Base-by-base conservation (phyloP, 2,329 filamentous ascomycete genomes). In the Neofusicoccum kwambonambiense region DNA sequence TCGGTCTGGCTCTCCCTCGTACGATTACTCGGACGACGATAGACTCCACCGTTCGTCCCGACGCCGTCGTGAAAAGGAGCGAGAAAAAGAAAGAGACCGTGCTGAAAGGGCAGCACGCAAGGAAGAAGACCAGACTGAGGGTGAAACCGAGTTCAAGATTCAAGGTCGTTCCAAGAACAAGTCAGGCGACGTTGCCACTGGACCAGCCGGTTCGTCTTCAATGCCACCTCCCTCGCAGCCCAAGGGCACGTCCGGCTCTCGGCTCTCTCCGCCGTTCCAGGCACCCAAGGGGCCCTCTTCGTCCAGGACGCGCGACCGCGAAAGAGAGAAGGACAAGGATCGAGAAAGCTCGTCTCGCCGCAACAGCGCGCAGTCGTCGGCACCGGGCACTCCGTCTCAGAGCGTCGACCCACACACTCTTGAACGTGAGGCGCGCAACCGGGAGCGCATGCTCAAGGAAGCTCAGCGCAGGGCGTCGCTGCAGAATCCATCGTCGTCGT, bases 391-490 rank as follows among this genome's bases (percentile, higher is more conserved):
- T 12, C 71, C 64, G 11, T 44, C 60, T 12, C 54, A 62, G 11
- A 41, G 64, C 13, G 72, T 64, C 4, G 87, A 90, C 68, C 82
- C 86, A n/a, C 89, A 91, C 74, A 89, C 89, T 1, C 80, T 88
- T 0, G 89, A 92, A 75, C 86, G 89, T 22, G 89, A 90, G 72
- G 86, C 85, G 12, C 81, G 87, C 15, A 84, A 89, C 71, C 82
- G 88, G 51, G 88, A 90, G 74, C 82, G 89, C 31, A 79, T 90
- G 60, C 80, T 89, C 12, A 89, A 88, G 71, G 89, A 92, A 76
- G 86, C 87, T 44, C 87, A 91, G 75, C 84, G 76, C 82, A 87
- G 50, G 81, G 61, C 56, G 6, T 60, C 44, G 12, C 56, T 67
- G 19, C 66, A 67, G 8, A 63, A 64, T 2, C 64, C 50, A 2